Evolutionary conservation across 1,139 yeast genomes (phyloP).

Genomic region (Sugiyamaella japonica): DNA sequence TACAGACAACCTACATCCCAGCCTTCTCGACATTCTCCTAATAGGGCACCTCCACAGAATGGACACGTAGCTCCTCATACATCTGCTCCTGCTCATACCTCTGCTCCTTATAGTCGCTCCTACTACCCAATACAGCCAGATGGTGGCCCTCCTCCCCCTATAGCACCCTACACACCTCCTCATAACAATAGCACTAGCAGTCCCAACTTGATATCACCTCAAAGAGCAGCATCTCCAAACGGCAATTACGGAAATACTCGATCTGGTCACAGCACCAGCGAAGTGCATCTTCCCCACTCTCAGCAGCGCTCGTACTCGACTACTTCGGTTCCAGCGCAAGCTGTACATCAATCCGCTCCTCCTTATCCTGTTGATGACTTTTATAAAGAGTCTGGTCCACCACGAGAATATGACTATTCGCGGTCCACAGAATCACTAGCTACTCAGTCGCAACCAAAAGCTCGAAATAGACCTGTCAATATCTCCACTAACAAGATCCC

Average conservation of each 20-base stretch:
- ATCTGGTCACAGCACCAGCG: slow-evolving; percentile 16
- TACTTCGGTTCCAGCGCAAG: not conserved
- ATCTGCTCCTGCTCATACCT: not conserved
- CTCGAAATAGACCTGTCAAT: slow-evolving; percentile 13
- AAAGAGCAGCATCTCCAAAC: slow-evolving; percentile 21
- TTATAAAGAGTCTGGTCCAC: not conserved
- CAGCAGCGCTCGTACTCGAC: not conserved
- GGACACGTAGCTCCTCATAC: no score
- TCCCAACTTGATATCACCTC: slow-evolving; percentile 15
- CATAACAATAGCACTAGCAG: slow-evolving; percentile 7
- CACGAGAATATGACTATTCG: not conserved
- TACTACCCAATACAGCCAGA: slow-evolving; percentile 27
- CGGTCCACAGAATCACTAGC: slow-evolving; percentile 11
- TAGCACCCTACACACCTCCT: slow-evolving; percentile 13
- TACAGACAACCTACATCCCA: not conserved
- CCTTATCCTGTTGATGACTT: slow-evolving; percentile 14
- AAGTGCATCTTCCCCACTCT: not conserved
- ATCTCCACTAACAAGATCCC: slow-evolving; percentile 35
- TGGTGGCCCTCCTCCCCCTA: slow-evolving; percentile 19
- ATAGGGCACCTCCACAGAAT: not conserved
- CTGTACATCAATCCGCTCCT: not conserved
- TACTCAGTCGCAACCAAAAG: slow-evolving; percentile 11
- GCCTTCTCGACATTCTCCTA: slow-evolving; percentile 13
- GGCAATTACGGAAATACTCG: slow-evolving; percentile 12
- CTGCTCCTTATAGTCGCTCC: slow-evolving; percentile 17